Percentiles rank a stretch among this genome's conserved stretches.
Evolutionary conservation across 176 grass and related monocot genomes (phyloP).

Genomic region (Rhynchospora breviuscula): DNA sequence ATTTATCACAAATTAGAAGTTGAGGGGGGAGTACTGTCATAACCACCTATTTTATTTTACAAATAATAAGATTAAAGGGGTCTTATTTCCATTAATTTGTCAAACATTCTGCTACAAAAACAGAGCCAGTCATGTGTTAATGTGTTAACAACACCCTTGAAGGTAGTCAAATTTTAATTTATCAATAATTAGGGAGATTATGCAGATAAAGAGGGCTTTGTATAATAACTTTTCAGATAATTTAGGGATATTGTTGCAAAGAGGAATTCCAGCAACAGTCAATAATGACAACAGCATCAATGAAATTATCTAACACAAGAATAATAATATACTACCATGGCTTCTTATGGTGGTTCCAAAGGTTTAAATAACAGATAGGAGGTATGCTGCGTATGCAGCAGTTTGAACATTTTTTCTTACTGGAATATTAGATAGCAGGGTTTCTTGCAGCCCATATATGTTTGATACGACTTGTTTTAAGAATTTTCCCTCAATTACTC

Average conservation of each 20-base stretch:
- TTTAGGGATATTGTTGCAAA: background rate
- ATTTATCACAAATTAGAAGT: background rate
- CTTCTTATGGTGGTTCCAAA: background rate
- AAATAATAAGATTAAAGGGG: background rate
- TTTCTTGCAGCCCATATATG: background rate
- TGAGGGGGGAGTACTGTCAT: background rate
- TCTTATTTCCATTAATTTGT: background rate
- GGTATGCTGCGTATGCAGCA: background rate
- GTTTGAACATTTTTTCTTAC: background rate
- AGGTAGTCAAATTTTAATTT: background rate
- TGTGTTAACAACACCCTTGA: background rate
- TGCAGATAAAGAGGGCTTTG: background rate
- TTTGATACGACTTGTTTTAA: background rate
- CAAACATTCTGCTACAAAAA: background rate
- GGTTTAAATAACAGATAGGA: background rate
- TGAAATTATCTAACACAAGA: background rate
- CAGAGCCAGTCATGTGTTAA: background rate
- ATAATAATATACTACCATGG: background rate
- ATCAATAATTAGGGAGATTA: no score
- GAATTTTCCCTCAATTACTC: background rate
- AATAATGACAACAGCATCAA: background rate
- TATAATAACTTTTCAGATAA: background rate
- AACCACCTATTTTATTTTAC: background rate
- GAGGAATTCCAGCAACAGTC: background rate
- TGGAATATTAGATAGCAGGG: background rate